Conservation (phyloP, 306 rosid species). For the Medicago truncatula region DNA sequence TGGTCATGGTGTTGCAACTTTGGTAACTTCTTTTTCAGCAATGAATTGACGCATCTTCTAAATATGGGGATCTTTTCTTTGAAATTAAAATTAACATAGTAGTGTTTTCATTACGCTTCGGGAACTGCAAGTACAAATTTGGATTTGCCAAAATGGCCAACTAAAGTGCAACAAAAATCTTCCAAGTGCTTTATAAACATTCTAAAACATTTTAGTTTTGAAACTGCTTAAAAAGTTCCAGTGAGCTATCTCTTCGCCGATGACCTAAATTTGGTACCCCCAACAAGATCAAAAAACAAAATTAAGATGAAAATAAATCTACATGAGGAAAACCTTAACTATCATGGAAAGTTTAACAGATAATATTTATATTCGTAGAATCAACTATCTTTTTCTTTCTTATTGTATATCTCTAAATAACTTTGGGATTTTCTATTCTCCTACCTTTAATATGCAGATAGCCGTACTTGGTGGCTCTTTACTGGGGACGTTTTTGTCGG, state of each 20-base stretch:
- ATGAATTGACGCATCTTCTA: slow-evolving; percentile 31
- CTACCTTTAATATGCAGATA: slow-evolving; percentile 58
- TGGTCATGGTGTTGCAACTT: slow-evolving; percentile 91
- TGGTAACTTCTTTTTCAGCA: slow-evolving; percentile 57
- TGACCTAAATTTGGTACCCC: slow-evolving; percentile 21
- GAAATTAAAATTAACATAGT: slow-evolving; percentile 18
- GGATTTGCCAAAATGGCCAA: slow-evolving; percentile 18
- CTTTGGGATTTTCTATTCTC: slow-evolving; percentile 18
- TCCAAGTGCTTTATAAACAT: slow-evolving; percentile 25
- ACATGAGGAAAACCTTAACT: slow-evolving; percentile 15
- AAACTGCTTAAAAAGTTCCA: background rate
- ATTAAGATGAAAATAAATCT: slow-evolving; percentile 1
- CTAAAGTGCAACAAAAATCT: slow-evolving; percentile 6
- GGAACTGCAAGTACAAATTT: background rate
- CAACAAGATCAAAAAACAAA: slow-evolving; percentile 13
- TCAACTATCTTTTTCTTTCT: slow-evolving; percentile 33
- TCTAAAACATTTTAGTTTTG: slow-evolving; percentile 3
- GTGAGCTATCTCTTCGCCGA: slow-evolving; percentile 3
- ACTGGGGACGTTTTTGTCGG: slow-evolving; percentile 89
- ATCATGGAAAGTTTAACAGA: slow-evolving; percentile 28
- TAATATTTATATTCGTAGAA: slow-evolving; percentile 20
- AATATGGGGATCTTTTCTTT: slow-evolving; percentile 26
- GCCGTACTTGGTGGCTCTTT: slow-evolving; percentile 96
- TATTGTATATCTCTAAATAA: slow-evolving; percentile 15
- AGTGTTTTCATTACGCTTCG: slow-evolving; percentile 28